These are phyloP conservation scores for Lipomyces yamanashiensis DNA, from an alignment of 805 yeast genomes.

Conservation along the genomic window DNA sequence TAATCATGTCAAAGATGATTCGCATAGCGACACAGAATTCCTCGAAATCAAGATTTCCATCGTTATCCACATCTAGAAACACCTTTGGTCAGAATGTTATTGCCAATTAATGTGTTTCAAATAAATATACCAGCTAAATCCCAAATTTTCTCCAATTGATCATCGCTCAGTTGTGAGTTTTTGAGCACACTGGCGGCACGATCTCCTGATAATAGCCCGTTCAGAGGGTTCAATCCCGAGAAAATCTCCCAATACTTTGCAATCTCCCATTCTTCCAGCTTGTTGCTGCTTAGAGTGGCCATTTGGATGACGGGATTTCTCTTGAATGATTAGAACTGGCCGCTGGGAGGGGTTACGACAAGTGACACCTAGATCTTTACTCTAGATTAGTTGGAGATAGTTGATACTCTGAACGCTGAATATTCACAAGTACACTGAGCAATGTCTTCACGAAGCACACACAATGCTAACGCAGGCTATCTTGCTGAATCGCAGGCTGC, in stretches of 20 bases:
- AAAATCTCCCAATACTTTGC: constrained; percentile 98
- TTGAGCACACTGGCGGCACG: constrained; percentile 84
- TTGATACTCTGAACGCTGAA: background rate
- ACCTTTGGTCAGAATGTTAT: background rate
- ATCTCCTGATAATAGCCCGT: constrained; percentile 80
- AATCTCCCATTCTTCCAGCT: constrained; percentile 69
- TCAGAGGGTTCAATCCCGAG: constrained; percentile 81
- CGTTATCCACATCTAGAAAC: constrained; percentile 77
- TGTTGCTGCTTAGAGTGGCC: constrained; percentile 30
- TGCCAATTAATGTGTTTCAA: background rate
- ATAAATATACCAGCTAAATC: constrained; percentile 57
- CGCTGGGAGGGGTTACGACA: background rate
- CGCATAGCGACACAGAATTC: constrained; percentile 98
- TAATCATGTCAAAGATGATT: constrained; percentile 86
- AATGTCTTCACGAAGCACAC: too few species aligned
- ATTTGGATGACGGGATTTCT: background rate
- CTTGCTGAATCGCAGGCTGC: too few species aligned
- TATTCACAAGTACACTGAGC: too few species aligned
- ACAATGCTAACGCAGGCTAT: too few species aligned
- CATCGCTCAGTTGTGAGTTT: constrained; percentile 81
- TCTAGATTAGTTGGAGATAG: background rate
- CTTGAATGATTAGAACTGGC: background rate
- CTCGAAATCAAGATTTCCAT: constrained; percentile 91
- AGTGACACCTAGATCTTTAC: too few species aligned
- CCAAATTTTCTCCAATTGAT: constrained; percentile 85